phyloP scores from a whole-genome alignment of 2,329 filamentous ascomycete species.

The Myotisia sp. region DNA sequence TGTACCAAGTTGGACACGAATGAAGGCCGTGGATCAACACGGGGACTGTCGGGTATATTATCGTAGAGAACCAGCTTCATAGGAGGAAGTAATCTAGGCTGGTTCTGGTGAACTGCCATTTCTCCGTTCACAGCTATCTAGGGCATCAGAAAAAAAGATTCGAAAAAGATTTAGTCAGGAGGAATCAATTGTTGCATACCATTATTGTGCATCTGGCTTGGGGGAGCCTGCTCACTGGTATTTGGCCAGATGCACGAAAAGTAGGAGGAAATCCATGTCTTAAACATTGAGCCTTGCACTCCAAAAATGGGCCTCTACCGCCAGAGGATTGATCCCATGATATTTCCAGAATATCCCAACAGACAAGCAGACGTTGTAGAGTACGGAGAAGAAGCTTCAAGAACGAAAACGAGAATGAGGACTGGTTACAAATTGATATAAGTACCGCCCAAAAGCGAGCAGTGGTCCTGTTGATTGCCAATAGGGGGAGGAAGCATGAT shows the following conservation, averaged over 20 bases:
- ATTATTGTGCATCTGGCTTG: conserved; percentile 12
- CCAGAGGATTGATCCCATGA: no score
- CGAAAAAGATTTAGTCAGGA: not conserved
- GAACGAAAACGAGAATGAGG: no score
- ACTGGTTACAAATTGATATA: no score
- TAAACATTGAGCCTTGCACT: conserved; percentile 27
- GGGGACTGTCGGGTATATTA: conserved; percentile 24
- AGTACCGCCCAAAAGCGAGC: no score
- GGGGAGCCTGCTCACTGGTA: conserved; percentile 17
- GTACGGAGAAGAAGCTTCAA: no score
- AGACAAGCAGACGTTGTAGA: no score
- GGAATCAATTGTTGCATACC: conserved; percentile 1
- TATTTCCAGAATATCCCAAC: no score
- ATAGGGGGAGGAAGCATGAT: no score
- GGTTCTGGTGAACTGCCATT: conserved; percentile 32
- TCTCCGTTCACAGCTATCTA: no score
- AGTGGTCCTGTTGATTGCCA: no score
- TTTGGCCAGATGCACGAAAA: conserved; percentile 22
- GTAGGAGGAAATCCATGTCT: conserved; percentile 28
- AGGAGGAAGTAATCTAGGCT: conserved; percentile 33
- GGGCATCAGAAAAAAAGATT: not conserved
- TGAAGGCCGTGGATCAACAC: conserved; percentile 19
- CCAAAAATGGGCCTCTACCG: no score
- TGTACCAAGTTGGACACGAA: conserved; percentile 28
- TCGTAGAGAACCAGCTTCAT: conserved; percentile 33